A percentile compares a stretch with the other conserved stretches of the same genome.
These are phyloP conservation scores for Endothia cerciana DNA, from an alignment of 2,329 filamentous ascomycete species.

Conservation along the genomic window DNA sequence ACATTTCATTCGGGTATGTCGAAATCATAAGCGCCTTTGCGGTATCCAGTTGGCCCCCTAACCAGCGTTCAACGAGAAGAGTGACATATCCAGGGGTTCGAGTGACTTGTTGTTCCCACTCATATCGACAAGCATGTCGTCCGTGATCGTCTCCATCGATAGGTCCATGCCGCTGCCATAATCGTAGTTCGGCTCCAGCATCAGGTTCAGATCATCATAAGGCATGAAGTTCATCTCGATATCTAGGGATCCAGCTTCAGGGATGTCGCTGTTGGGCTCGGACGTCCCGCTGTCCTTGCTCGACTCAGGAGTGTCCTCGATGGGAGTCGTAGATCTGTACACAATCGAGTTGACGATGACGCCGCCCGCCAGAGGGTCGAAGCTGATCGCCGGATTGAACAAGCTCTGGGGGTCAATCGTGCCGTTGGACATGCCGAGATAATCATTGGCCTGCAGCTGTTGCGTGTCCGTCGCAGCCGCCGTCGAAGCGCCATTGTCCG, in stretches of 20 bases:
- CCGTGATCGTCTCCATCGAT: conserved; percentile 13
- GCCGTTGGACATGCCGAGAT: conserved; percentile 45
- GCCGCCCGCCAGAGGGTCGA: conserved; percentile 49
- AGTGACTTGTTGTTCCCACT: conserved; percentile 53
- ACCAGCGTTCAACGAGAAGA: conserved; percentile 45
- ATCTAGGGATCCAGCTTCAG: conserved; percentile 57
- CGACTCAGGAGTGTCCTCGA: conserved; percentile 65
- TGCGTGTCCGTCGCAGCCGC: conserved; percentile 36
- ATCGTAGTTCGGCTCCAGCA: conserved; percentile 43
- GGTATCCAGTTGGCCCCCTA: not conserved
- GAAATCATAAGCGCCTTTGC: not conserved
- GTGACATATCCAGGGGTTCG: conserved; percentile 48
- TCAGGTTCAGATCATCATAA: conserved; percentile 33
- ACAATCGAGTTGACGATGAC: conserved; percentile 57
- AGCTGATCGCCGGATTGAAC: conserved; percentile 44
- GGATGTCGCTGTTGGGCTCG: conserved; percentile 65
- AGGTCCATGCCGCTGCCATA: conserved; percentile 17
- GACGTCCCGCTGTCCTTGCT: conserved; percentile 63
- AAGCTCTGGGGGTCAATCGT: conserved; percentile 60
- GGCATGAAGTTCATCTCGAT: conserved; percentile 54
- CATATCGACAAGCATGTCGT: conserved; percentile 44
- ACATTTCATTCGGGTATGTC: not conserved
- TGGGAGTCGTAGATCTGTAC: conserved; percentile 61
- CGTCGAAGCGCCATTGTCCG: conserved; percentile 23
- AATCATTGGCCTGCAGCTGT: conserved; percentile 22